Evolutionary conservation across 1,284 basidiomycete genomes (phyloP), one percentile per base, ranked within the genome.

Genomic region (Ustilago esculenta): DNA sequence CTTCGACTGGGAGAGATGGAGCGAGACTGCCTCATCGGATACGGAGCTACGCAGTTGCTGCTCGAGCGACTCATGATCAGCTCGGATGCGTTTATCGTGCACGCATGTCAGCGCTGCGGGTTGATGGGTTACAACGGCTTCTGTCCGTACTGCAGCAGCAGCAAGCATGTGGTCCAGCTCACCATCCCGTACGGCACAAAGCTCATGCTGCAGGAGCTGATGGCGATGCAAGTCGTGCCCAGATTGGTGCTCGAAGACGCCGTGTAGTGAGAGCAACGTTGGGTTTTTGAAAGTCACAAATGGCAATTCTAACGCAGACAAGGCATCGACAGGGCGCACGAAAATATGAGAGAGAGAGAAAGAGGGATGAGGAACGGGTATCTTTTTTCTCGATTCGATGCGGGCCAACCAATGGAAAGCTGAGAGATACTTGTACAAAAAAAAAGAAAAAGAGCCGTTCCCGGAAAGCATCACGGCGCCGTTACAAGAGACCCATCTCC

Each of bases 121-220:
- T 85, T 98, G 76, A 90, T 98, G 87, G 95, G 95, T 2, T 98
- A 98, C 85, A 93, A 77, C 37, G 72, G 82, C 74, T 82, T 73
- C 63, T 82, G 81, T 52, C 67, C 71, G 11, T 77, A 82, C 79
- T 98, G 96, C 88, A 95, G 95, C 84, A 94, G 90, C 72, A 92
- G 91, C 36, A 97, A 98, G 84, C 90, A 91, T 79, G 92, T 98
- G 85, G 92, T 94, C 36, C 91, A 94, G 80, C 86, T 99, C 66
- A 95, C 91, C n/a, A 94, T 99, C 55, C 96, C 96, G 1, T 98
- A 98, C 81, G 96, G 95, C 9, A 94, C 94, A 50, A 98, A 98
- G 84, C 83, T 99, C 61, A 85, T 98, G 41, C 94, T 98, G 85
- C 94, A 98, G 83, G 94, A 98, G 87, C 92, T 94, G 72, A 68